Evolutionary conservation across 2,329 filamentous ascomycete species (phyloP), one percentile per base, ranked within the genome.

Genomic region (Cadophora malorum): DNA sequence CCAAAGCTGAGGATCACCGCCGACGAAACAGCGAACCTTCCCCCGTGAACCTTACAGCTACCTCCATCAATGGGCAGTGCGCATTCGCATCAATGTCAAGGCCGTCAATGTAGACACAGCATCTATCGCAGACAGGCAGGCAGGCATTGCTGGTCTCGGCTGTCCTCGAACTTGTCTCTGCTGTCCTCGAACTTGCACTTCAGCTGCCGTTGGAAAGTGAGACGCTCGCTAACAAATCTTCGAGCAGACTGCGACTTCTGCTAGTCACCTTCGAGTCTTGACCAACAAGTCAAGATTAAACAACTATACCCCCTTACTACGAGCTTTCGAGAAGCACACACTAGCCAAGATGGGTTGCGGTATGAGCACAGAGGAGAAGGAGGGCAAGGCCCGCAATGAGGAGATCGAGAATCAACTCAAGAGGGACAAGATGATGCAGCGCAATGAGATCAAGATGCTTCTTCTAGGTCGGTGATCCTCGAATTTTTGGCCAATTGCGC

Each of bases 371-470:
- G 96, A 98, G 86, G 96, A 98, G 85, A 97, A 97, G 91, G 96
- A 98, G 94, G 95, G 96, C 84, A 98, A 97, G 92, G 93, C 94
- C 86, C 91, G 96, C 77, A 98, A 99, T 81, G 96, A 99, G 88
- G 95, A 98, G 89, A 99, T 99, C 79, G 96, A 99, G 84, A 98
- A 97, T 82, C 95, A 98, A 86, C 86, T 98, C 80, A 98, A 97
- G 89, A 89, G 93, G 81, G 96, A 99, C 80, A 96, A 97, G 84
- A 92, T 98, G 92, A 91, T 97, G 86, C 94, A 97, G 85, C 91
- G 95, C 78, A 99, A 99, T 77, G 96, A 99, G 84, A 99, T 99
- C 86, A 99, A 99, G 89, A 98, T 99, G 96, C 86, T 99, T 77
- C 88, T 99, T 78, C 90, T 99, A 78, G 96, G 96, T 97, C 88